Evolutionary conservation across 768 basidiomycete genomes (phyloP).

Genomic region (Piloderma croceum): DNA sequence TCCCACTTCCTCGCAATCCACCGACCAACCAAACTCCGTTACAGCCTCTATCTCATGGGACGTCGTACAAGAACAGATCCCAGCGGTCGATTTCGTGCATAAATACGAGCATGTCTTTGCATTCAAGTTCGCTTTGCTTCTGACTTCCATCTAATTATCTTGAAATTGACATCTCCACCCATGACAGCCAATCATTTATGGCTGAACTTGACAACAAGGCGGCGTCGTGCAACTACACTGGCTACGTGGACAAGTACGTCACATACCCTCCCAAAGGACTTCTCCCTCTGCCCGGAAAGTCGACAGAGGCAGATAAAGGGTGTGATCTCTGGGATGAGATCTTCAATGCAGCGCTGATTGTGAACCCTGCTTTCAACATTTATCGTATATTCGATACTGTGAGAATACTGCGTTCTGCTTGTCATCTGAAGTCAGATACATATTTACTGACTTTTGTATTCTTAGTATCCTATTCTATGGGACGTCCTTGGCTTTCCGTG

Average conservation of each 20-base stretch:
- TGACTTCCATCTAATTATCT: not conserved
- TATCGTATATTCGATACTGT: slow-evolving; percentile 73
- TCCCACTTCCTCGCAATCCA: slow-evolving; percentile 1
- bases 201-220: slow-evolving; percentile 49
- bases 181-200: slow-evolving; percentile 63
- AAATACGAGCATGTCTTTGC: slow-evolving; percentile 67
- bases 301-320: slow-evolving; percentile 37
- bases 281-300: slow-evolving; percentile 64
- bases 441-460: too few relatives aligned
- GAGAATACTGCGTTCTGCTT: too few relatives aligned
- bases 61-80: slow-evolving; percentile 63
- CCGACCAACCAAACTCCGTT: not conserved
- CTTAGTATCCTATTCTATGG: slow-evolving; percentile 70
- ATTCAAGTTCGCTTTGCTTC: slow-evolving; percentile 48
- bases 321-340: slow-evolving; percentile 70
- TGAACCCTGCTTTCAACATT: slow-evolving; percentile 74
- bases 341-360: slow-evolving; percentile 50
- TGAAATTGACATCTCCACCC: slow-evolving; percentile 1
- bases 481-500: slow-evolving; percentile 81
- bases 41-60: slow-evolving; percentile 55
- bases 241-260: slow-evolving; percentile 56
- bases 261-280: slow-evolving; percentile 63
- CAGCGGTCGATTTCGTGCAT: slow-evolving; percentile 69
- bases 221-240: slow-evolving; percentile 53
- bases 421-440: too few relatives aligned